Evolutionary conservation across 2,329 filamentous ascomycete species (phyloP), one percentile per base, ranked within the genome.

Genomic region (Bipolaris oryzae): DNA sequence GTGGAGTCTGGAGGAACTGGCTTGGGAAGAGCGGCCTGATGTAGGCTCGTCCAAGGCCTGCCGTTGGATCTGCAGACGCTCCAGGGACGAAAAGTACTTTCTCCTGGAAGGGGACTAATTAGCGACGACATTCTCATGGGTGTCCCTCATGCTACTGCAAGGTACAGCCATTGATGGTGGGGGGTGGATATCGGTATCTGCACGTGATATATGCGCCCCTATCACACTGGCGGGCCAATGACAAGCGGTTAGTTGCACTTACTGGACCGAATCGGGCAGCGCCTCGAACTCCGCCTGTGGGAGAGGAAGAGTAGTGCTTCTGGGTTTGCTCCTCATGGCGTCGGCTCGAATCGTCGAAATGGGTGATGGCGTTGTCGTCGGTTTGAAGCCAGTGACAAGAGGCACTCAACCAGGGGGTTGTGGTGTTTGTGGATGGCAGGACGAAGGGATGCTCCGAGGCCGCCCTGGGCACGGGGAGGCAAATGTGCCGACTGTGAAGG

Each of bases 21-120:
- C 61, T 50, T 61, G 67, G 48, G 69, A 71, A 38, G 69, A 67
- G 56, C 59, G 67, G 49, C 55, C 55, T 49, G 66, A 70, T 34
- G 53, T 63, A 58, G 60, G 61, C 54, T 69, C 57, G 56, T 69
- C 60, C 53, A 64, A 69, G 64, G 66, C 63, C 47, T 77, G 77
- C 66, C 87, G 85, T 48, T 84, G 84, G 72, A 91, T 86, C 66
- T 86, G 85, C 56, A 90, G 81, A 55, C 88, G 84, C 76, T 92
- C 89, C 61, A 89, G 81, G 7, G 85, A 87, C 31, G 88, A 90
- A 78, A 91, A 91, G 78, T 89, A 91, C 85, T 91, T 82, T 69
- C 76, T 76, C 68, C 79, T 81, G 71, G 53, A 63, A 64, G 50
- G 54, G 53, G 50, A 53, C 58, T 44, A 64, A 63, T 69, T 62